Base-by-base conservation (phyloP, 2,329 filamentous ascomycete genomes). In the Xylaria sp. region DNA sequence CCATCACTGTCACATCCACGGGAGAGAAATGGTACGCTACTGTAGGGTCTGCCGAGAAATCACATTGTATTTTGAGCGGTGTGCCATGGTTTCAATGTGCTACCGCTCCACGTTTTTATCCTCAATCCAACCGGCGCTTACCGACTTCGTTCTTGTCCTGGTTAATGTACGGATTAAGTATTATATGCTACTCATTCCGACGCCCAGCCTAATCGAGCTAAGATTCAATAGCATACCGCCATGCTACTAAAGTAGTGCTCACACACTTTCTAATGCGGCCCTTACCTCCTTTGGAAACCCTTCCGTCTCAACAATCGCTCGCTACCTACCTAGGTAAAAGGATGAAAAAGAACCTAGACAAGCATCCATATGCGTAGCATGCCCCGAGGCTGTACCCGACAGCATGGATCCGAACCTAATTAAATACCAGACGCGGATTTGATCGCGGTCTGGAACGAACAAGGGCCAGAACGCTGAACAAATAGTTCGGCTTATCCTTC, bases 391-490 rank as follows among this genome's bases (percentile, higher is more conserved):
- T 31, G 64, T 44, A 67, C 67, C 67, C 67, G 67, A 67, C 67
- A 65, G 50, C 51, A 67, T 48, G 67, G 67, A 65, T 67, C 64
- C 60, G 37, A 37, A 62, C 20, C 66, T 54, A 54, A n/a, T 54
- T 51, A 39, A 20, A 31, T 13, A 66, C 37, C 23, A 50, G 23
- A 28, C 44, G 63, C 31, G n/a, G 59, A 23, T 55, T 9, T 10
- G n/a, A 44, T 48, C 7, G 20, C 50, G 55, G 51, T 46, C 67
- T 18, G 57, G 64, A 67, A 54, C 50, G 52, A 20, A 10, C 20
- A 44, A 50, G 51, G 15, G 41, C 25, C 18, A 58, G 25, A 48
- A 18, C 57, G 67, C 59, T 63, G 64, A 64, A 63, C 23, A 46
- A 48, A 37, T 63, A 63, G 59, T 34, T 52, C 34, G 52, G n/a